Percentiles rank a stretch among this genome's conserved stretches.
Conservation (phyloP, 139 green algal species). For the Klebsormidium nitens region DNA sequence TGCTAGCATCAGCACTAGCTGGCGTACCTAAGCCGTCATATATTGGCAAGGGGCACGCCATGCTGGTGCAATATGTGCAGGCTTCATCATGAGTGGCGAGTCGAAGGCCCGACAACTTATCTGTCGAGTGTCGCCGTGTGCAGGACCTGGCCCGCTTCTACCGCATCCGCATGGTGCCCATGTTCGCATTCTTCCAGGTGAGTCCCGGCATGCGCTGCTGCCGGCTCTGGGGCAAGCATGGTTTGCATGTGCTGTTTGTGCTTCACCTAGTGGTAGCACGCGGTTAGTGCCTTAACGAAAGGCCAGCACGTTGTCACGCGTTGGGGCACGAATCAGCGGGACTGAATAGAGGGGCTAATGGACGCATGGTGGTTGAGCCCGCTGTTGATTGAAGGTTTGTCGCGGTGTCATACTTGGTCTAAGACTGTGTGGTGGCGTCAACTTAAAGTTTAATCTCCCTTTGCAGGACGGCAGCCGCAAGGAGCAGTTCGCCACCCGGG, state of each 20-base stretch:
- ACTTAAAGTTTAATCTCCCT: neutral
- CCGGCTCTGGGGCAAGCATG: neutral
- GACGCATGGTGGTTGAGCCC: too few species aligned
- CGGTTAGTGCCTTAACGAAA: neutral
- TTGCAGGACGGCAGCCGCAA: slow-evolving; percentile 13
- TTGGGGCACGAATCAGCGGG: too few species aligned
- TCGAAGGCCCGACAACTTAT: too few species aligned
- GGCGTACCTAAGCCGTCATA: neutral
- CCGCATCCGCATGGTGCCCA: slow-evolving; percentile 5
- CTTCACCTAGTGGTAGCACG: neutral
- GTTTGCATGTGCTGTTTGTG: neutral
- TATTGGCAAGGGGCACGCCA: neutral
- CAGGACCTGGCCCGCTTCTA: slow-evolving; percentile 16
- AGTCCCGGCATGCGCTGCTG: neutral
- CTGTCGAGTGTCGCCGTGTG: neutral
- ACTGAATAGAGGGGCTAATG: too few species aligned
- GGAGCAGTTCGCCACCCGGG: slow-evolving; percentile 18
- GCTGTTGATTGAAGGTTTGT: too few species aligned
- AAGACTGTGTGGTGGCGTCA: slow-evolving; percentile 3
- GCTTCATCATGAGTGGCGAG: too few species aligned
- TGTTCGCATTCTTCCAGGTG: slow-evolving; percentile 22
- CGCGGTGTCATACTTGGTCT: too few species aligned
- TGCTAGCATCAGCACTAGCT: neutral
- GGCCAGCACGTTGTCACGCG: too few species aligned
- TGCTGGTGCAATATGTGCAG: neutral